A percentile compares a stretch with the other conserved stretches of the same genome.
Conservation (phyloP, 2,329 filamentous ascomycete species). For the Phialocephala sp. region DNA sequence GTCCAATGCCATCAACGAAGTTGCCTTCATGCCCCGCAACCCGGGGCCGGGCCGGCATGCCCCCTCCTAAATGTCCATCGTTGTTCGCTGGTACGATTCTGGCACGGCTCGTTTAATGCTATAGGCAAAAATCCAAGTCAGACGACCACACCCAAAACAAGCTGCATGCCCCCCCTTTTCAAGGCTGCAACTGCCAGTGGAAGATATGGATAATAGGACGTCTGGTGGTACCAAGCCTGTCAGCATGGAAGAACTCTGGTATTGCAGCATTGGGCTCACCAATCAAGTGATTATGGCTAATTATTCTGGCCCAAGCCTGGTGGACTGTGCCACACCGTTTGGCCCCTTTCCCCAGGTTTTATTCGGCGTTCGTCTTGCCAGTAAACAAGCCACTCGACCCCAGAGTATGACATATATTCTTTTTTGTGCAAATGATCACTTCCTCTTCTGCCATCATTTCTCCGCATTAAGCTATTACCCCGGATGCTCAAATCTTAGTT, state of each 20-base stretch:
- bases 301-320: not conserved
- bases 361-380: not conserved
- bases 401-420: conserved; percentile 2
- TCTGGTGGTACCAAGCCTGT: conserved; percentile 1
- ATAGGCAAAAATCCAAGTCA: conserved; percentile 10
- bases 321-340: not conserved
- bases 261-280: not conserved
- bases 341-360: conserved; percentile 1
- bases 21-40: not conserved
- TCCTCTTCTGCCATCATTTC: conserved; percentile 9
- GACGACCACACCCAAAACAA: conserved; percentile 6
- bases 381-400: not conserved
- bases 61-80: not conserved
- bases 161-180: not conserved
- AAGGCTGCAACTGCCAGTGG: not conserved
- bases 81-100: not conserved
- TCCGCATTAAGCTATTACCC: conserved; percentile 1
- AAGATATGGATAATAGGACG: not conserved
- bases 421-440: not conserved
- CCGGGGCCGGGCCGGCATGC: not conserved
- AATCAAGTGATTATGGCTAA: conserved; percentile 6
- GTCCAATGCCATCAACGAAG: conserved; percentile 2
- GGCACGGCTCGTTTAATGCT: not conserved
- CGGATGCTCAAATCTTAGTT: not conserved
- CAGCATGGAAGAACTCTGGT: not conserved